phyloP scores from a whole-genome alignment of 2,329 filamentous ascomycete species.

The Hypoxylon sp. region DNA sequence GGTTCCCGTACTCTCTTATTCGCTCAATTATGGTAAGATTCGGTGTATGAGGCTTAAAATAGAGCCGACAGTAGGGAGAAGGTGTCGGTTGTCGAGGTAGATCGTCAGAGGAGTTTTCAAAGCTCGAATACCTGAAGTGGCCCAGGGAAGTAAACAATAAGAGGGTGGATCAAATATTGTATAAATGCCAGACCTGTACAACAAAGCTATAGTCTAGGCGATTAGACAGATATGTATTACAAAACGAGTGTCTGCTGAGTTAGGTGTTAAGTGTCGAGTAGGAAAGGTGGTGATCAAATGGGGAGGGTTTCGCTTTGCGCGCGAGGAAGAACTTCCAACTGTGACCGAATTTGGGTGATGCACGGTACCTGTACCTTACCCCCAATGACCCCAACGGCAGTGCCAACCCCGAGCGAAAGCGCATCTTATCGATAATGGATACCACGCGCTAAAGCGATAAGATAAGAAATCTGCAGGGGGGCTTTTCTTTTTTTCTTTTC shows the following conservation, averaged over 20 bases:
- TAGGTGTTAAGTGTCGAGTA: slow-evolving; percentile 40
- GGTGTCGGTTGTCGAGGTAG: slow-evolving; percentile 17
- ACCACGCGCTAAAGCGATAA: slow-evolving; percentile 32
- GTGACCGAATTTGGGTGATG: slow-evolving; percentile 49
- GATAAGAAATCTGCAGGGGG: slow-evolving; percentile 33
- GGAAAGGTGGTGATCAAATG: slow-evolving; percentile 44
- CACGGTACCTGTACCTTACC: slow-evolving; percentile 38
- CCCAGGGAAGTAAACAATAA: slow-evolving; percentile 37
- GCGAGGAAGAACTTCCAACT: slow-evolving; percentile 42
- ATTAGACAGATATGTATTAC: slow-evolving; percentile 31
- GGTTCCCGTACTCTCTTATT: neutral
- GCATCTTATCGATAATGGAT: slow-evolving; percentile 50
- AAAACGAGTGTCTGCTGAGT: slow-evolving; percentile 44
- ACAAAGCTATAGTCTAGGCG: slow-evolving; percentile 26
- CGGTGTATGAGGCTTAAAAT: slow-evolving; percentile 11
- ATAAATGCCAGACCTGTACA: slow-evolving; percentile 40
- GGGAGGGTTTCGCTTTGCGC: slow-evolving; percentile 50
- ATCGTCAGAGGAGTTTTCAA: slow-evolving; percentile 36
- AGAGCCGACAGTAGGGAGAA: slow-evolving; percentile 9
- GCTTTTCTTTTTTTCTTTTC: slow-evolving; percentile 43
- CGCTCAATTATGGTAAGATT: neutral
- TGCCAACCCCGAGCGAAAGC: slow-evolving; percentile 46
- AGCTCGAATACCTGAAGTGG: slow-evolving; percentile 30
- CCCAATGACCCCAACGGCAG: slow-evolving; percentile 47
- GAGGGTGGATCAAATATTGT: slow-evolving; percentile 23